These are phyloP conservation scores for Annulohypoxylon maeteangense DNA, from an alignment of 495 filamentous ascomycete species.

Conservation along the genomic window DNA sequence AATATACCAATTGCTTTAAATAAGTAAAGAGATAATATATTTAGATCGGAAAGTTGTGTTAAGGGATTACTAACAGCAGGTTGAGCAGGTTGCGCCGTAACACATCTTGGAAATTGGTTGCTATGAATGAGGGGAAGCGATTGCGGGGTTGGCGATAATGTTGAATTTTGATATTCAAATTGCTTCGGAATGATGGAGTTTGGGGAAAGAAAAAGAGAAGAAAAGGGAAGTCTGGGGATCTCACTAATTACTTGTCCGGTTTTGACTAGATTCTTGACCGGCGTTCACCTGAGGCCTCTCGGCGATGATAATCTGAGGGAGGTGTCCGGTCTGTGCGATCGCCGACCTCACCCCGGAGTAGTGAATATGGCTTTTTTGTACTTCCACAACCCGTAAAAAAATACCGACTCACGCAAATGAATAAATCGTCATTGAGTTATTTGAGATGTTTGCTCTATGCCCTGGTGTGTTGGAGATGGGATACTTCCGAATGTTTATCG, in stretches of 20 bases:
- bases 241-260: not conserved
- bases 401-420: not conserved
- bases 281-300: constrained; percentile 26
- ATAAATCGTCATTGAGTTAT: not conserved
- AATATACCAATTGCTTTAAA: not conserved
- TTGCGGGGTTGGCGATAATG: constrained; percentile 6
- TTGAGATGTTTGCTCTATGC: not conserved
- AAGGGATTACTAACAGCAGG: constrained; percentile 49
- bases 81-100: constrained; percentile 52
- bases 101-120: constrained; percentile 50
- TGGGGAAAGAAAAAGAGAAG: constrained; percentile 5
- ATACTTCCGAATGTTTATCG: not conserved
- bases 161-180: constrained; percentile 8
- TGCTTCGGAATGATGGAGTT: constrained; percentile 17
- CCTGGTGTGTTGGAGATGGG: not conserved
- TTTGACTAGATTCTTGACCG: constrained; percentile 7
- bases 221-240: not conserved
- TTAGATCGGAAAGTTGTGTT: not conserved
- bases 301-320: constrained; percentile 35
- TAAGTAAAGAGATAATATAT: not conserved
- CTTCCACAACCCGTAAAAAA: not conserved
- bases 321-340: constrained; percentile 29
- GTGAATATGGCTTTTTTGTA: not conserved
- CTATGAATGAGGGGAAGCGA: constrained; percentile 1
- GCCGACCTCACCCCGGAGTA: constrained; percentile 20